phyloP scores from a whole-genome alignment of 2,329 filamentous ascomycete species.

The Xylariales sp. region DNA sequence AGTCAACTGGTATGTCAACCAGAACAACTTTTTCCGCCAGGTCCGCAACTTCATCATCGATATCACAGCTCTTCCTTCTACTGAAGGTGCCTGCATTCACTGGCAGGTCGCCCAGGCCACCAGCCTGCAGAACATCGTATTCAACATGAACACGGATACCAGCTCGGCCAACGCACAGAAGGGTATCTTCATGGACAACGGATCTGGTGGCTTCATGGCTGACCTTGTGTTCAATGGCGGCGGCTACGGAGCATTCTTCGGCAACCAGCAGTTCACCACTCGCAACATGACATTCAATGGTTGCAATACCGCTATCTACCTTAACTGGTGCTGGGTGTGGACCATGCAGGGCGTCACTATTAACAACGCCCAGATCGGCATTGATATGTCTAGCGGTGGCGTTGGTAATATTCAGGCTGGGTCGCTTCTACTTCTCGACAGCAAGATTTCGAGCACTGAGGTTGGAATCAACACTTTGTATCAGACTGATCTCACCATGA shows the following conservation, averaged over 20 bases:
- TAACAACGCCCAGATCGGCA: conserved; percentile 68
- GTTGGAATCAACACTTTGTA: conserved; percentile 77
- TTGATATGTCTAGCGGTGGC: conserved; percentile 71
- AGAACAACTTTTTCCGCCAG: conserved; percentile 81
- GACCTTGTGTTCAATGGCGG: conserved; percentile 83
- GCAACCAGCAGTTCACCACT: conserved; percentile 83
- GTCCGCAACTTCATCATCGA: conserved; percentile 81
- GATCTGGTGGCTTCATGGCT: conserved; percentile 78
- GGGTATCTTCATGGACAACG: conserved; percentile 82
- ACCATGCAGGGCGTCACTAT: conserved; percentile 72
- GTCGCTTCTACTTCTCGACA: conserved; percentile 80
- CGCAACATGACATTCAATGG: conserved; percentile 79
- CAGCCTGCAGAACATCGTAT: conserved; percentile 74
- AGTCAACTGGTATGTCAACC: conserved; percentile 73
- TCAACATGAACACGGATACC: conserved; percentile 70
- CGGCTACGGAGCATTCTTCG: conserved; percentile 71
- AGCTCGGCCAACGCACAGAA: conserved; percentile 63
- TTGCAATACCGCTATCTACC: conserved; percentile 77
- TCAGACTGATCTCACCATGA: conserved; percentile 53
- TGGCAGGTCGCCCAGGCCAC: conserved; percentile 86
- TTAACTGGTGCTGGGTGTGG: conserved; percentile 94
- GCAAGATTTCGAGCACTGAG: conserved; percentile 68
- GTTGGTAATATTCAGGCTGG: conserved; percentile 70
- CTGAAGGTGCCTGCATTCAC: conserved; percentile 67
- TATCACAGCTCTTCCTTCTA: conserved; percentile 59